Evolutionary conservation across 176 grass and related monocot species (phyloP), one percentile per base, ranked within the genome.

Genomic region (Hordeum vulgare): DNA sequence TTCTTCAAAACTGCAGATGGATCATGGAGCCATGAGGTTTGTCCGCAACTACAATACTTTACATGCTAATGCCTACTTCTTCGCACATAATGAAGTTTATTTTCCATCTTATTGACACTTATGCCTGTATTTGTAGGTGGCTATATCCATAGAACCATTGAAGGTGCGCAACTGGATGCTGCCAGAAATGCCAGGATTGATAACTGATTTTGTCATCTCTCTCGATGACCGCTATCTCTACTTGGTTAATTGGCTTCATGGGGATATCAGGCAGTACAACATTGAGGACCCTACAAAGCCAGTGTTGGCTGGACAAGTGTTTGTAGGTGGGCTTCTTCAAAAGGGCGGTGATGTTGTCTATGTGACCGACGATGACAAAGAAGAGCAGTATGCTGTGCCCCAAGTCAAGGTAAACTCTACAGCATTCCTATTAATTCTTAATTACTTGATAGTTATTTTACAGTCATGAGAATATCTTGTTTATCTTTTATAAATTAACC

Each of bases 201-300:
- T 98, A 74, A 99, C 89, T 42, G 96, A 98, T 81, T 98, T 98
- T 3, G 87, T 99, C 45, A 0, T 99, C 65, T 99, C 96, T 10
- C 91, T 99, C 2, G 96, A 99, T 29, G 96, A 98, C 10, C 89
- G 89, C 25, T 98, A 86, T 76, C 85, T 96, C 17, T 98, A 98
- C 83, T 90, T 94, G 77, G 93, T 94, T 39, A 95, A 98, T 51
- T 98, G 96, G 96, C 91, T 98, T 64, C 96, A 98, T 74, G 96
- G 96, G 3, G 96, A 98, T 83, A 88, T 98, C 40, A 98, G 96
- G 66, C 96, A 98, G 71, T 98, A 96, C 83, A 98, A 90, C 77
- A 94, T 98, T 39, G 93, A 88, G 81, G 91, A 98, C 69, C 93
- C 93, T 77, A 63, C 93, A 26, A 98, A 94, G 44, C 96, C 93